phyloP scores from a whole-genome alignment of 108 stramenopile genomes.

The Pseudonitzschia delicatissima region DNA sequence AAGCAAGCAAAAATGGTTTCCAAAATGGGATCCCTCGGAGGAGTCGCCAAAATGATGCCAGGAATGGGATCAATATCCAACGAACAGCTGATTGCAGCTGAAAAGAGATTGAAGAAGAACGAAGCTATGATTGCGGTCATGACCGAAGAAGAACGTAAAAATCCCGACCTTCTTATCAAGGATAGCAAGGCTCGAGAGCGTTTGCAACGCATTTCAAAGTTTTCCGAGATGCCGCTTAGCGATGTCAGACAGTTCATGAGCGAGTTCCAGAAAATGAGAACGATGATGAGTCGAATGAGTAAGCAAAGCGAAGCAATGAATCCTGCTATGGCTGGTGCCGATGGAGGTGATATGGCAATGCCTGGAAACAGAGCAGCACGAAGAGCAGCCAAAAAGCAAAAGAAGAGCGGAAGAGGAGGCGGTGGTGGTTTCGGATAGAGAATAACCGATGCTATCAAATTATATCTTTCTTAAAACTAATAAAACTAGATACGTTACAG shows the following conservation, averaged over 20 bases:
- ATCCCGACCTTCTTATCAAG: slow-evolving; percentile 84
- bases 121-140: slow-evolving; percentile 91
- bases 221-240: slow-evolving; percentile 64
- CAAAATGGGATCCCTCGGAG: slow-evolving; percentile 88
- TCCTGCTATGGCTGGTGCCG: slow-evolving; percentile 45
- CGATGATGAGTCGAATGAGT: slow-evolving; percentile 94
- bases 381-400: slow-evolving; percentile 83
- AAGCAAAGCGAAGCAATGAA: slow-evolving; percentile 54
- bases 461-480: neutral
- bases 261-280: slow-evolving; percentile 94
- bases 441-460: neutral
- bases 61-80: slow-evolving; percentile 81
- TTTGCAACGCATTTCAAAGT: slow-evolving; percentile 79
- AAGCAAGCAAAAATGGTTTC: slow-evolving; percentile 80
- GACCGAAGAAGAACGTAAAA: slow-evolving; percentile 85
- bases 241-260: slow-evolving; percentile 80
- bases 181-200: slow-evolving; percentile 75
- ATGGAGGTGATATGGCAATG: slow-evolving; percentile 18
- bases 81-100: slow-evolving; percentile 65
- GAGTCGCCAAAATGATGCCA: slow-evolving; percentile 94
- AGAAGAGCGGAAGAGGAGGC: slow-evolving; percentile 74
- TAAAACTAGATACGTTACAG: too few relatives aligned
- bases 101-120: slow-evolving; percentile 71
- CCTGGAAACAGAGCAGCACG: slow-evolving; percentile 75
- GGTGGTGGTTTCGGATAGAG: slow-evolving; percentile 75